Percentiles rank a stretch among this genome's conserved stretches.
Evolutionary conservation across 1,139 yeast species (phyloP).

Genomic region (Diutina siamensis): DNA sequence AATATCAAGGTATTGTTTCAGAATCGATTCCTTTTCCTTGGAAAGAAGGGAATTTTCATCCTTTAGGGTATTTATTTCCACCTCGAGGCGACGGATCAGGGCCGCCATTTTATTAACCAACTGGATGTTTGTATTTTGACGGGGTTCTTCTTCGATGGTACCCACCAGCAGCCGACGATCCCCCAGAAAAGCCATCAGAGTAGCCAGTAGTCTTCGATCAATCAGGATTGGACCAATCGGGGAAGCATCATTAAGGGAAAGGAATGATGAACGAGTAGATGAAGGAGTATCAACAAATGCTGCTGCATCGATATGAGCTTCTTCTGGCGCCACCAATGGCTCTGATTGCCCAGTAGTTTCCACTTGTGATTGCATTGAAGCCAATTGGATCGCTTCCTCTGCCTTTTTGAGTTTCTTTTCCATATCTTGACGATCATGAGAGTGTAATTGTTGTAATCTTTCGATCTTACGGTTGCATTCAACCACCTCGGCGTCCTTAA

Average conservation of each 20-base stretch:
- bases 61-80: conserved; percentile 54
- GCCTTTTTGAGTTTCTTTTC: not conserved
- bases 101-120: conserved; percentile 62
- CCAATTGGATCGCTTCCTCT: not conserved
- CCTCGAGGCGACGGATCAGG: conserved; percentile 67
- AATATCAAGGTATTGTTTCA: conserved; percentile 45
- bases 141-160: not conserved
- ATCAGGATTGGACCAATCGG: not conserved
- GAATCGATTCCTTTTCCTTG: conserved; percentile 48
- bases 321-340: not conserved
- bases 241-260: not conserved
- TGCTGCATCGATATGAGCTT: not conserved
- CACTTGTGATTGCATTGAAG: too few relatives aligned
- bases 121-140: conserved; percentile 29
- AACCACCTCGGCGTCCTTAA: conserved; percentile 16
- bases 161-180: not conserved
- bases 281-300: not conserved
- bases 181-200: too few relatives aligned
- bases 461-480: conserved; percentile 23
- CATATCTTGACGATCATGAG: not conserved
- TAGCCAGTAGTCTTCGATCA: not conserved
- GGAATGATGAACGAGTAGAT: not conserved
- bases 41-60: conserved; percentile 49
- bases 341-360: not conserved
- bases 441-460: conserved; percentile 15